These are phyloP conservation scores for Geotrichum cucujoidarum DNA, from an alignment of 1,139 yeast species.

Conservation along the genomic window DNA sequence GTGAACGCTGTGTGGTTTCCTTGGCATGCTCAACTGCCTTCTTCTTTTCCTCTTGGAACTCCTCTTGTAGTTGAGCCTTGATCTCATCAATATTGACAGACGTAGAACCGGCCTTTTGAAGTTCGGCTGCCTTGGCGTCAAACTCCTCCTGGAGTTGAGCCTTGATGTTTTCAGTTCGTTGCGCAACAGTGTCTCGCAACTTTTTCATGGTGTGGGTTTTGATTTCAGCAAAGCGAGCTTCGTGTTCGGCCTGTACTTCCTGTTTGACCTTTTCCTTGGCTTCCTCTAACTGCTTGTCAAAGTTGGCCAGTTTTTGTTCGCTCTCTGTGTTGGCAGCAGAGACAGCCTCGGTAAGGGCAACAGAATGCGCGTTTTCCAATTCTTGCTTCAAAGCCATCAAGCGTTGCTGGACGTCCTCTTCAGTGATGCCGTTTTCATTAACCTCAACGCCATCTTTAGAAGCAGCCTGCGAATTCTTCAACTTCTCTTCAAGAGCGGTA, in stretches of 20 bases:
- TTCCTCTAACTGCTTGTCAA: constrained; percentile 26
- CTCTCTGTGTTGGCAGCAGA: constrained; percentile 19
- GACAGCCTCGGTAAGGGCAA: constrained; percentile 33
- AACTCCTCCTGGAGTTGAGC: constrained; percentile 2
- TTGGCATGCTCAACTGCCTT: constrained; percentile 24
- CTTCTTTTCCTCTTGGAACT: constrained; percentile 22
- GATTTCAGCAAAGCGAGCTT: constrained; percentile 12
- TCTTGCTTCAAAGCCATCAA: constrained; percentile 14
- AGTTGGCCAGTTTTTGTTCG: constrained; percentile 10
- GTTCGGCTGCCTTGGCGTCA: constrained; percentile 1
- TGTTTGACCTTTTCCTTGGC: constrained; percentile 7
- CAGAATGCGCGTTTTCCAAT: constrained; percentile 17
- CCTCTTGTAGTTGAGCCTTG: constrained; percentile 10
- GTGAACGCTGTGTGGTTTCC: constrained; percentile 27
- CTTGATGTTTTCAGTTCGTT: constrained; percentile 2
- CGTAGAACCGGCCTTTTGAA: not conserved
- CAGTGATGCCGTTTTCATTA: constrained; percentile 25
- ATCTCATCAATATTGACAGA: constrained; percentile 4
- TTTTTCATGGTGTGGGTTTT: constrained; percentile 4
- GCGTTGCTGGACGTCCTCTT: not conserved
- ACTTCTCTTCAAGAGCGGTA: constrained; percentile 15
- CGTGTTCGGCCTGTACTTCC: constrained; percentile 8
- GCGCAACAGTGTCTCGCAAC: constrained; percentile 2
- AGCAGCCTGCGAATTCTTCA: not conserved
- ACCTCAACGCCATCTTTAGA: not conserved